Evolutionary conservation across 345 rosid genomes (phyloP).

Genomic region (Aegle marmelos): DNA sequence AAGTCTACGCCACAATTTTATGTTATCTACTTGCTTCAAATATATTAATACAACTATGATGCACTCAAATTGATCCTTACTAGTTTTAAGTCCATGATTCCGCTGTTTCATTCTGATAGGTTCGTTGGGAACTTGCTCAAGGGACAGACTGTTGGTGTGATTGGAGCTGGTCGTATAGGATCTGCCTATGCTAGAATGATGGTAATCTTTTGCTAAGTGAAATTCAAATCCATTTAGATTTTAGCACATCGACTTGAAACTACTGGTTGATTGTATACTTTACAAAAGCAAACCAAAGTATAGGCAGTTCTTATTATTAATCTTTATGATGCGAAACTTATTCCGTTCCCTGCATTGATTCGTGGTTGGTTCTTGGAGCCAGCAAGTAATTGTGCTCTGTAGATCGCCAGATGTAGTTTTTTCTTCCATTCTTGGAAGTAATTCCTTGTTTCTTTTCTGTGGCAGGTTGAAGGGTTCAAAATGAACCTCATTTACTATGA

Average conservation of each 20-base stretch:
- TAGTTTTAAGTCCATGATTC: not conserved
- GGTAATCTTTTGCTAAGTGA: slow-evolving; percentile 41
- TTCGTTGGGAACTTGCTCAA: slow-evolving; percentile 96
- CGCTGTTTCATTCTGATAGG: slow-evolving; percentile 29
- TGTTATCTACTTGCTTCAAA: not conserved
- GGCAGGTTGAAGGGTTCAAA: slow-evolving; percentile 91
- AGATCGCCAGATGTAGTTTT: not conserved
- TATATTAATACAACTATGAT: not conserved
- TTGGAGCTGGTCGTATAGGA: slow-evolving; percentile 99
- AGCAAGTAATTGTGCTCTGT: not conserved
- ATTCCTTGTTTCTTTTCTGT: slow-evolving; percentile 1
- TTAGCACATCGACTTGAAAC: not conserved
- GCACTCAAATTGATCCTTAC: not conserved
- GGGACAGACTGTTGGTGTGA: slow-evolving; percentile 98
- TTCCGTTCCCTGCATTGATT: not conserved
- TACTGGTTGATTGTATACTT: not conserved
- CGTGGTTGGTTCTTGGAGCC: not conserved
- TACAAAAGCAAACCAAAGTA: not conserved
- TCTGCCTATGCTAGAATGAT: slow-evolving; percentile 98
- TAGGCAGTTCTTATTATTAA: not conserved
- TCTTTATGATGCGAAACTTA: not conserved
- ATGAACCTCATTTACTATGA: slow-evolving; percentile 96
- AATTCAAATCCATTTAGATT: not conserved
- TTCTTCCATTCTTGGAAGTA: not conserved
- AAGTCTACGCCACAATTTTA: not conserved